Percentiles rank a stretch among this genome's conserved stretches.
Evolutionary conservation across 2,329 filamentous ascomycete genomes (phyloP).

Genomic region (Seiridium cupressi): DNA sequence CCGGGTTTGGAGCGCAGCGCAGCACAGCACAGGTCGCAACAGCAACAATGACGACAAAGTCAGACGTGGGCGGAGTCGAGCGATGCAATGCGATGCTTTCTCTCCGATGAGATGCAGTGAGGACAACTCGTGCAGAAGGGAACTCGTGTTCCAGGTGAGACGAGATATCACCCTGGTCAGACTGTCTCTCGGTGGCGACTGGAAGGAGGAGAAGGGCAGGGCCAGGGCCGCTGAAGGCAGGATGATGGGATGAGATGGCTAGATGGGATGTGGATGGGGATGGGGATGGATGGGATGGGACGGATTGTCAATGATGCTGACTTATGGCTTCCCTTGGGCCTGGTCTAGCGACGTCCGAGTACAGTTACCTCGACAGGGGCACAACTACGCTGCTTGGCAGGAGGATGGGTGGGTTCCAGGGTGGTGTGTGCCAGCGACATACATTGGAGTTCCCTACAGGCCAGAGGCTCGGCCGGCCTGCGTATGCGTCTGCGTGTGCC

Average conservation of each 20-base stretch:
- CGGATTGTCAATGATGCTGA: slow-evolving; percentile 10
- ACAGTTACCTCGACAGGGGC: background rate
- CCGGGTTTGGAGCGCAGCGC: slow-evolving; percentile 20
- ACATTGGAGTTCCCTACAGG: background rate
- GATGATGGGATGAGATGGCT: background rate
- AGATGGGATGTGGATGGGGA: background rate
- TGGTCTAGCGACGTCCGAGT: background rate
- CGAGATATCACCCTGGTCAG: no score
- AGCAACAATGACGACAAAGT: background rate
- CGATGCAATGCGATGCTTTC: background rate
- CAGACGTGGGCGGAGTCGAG: background rate
- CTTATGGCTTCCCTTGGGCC: slow-evolving; percentile 1
- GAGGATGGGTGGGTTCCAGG: background rate
- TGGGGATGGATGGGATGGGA: background rate
- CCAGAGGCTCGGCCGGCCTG: background rate
- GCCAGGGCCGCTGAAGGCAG: background rate
- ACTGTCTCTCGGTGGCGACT: no score
- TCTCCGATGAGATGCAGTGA: no score
- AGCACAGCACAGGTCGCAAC: slow-evolving; percentile 2
- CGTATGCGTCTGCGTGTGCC: background rate
- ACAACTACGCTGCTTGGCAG: background rate
- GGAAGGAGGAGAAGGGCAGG: no score
- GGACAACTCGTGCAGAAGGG: no score
- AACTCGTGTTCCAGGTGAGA: no score
- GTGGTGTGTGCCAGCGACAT: background rate